Conservation (phyloP, 2,329 filamentous ascomycete genomes). For the Metarhizium brunneum region DNA sequence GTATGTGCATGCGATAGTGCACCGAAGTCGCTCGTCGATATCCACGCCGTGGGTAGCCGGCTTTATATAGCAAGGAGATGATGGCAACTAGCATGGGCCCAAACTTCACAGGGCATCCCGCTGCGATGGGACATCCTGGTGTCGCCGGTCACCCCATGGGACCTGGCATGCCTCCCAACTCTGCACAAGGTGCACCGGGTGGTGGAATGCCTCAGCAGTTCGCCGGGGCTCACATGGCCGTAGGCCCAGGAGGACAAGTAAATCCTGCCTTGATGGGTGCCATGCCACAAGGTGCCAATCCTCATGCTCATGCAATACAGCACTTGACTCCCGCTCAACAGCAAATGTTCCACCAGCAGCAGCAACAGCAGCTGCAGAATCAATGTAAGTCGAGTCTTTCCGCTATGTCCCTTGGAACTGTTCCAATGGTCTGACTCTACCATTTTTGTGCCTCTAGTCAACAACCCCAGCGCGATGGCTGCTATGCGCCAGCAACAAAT, state of each 20-base stretch:
- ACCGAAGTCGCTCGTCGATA: constrained; percentile 38
- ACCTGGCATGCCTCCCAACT: constrained; percentile 56
- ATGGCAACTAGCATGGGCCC: constrained; percentile 59
- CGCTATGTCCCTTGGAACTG: background rate
- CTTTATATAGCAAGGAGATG: constrained; percentile 37
- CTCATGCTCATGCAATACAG: constrained; percentile 61
- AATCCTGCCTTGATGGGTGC: constrained; percentile 68
- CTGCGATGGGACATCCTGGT: constrained; percentile 62
- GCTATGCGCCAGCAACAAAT: constrained; percentile 46
- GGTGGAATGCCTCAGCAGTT: constrained; percentile 59
- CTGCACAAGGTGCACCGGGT: constrained; percentile 57
- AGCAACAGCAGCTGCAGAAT: constrained; percentile 25
- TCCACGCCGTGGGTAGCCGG: constrained; percentile 52
- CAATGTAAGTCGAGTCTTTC: constrained; percentile 20
- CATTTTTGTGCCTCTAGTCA: constrained; percentile 17
- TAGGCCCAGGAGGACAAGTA: constrained; percentile 62
- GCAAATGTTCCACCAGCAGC: constrained; percentile 49
- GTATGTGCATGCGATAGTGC: constrained; percentile 40
- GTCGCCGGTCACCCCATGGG: constrained; percentile 57
- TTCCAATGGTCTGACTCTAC: background rate
- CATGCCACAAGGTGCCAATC: constrained; percentile 60
- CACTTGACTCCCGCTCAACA: constrained; percentile 57
- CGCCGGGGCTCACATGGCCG: constrained; percentile 54
- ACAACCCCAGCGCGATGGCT: constrained; percentile 27
- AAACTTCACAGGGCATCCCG: constrained; percentile 58